Percentiles rank a stretch among this genome's conserved stretches.
These are phyloP conservation scores for Backusella tarrabulga DNA, from an alignment of 192 early-diverging fungal genomes.

Conservation along the genomic window DNA sequence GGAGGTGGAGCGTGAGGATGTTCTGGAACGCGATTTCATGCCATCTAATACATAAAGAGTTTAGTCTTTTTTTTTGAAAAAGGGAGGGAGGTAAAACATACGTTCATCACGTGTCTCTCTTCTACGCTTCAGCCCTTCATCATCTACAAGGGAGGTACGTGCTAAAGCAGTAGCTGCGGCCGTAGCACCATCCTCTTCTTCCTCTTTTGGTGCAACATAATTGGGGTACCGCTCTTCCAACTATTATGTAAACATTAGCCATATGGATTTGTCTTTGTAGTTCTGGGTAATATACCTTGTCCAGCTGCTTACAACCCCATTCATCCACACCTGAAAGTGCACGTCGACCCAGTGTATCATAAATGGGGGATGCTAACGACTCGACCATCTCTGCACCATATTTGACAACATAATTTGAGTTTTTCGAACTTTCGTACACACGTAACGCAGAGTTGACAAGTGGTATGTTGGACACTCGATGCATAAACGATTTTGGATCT, in stretches of 20 bases:
- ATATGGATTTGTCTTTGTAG: background rate
- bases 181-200: slow-evolving; percentile 21
- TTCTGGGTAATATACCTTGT: background rate
- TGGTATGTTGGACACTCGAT: slow-evolving; percentile 75
- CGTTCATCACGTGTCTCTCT: slow-evolving; percentile 26
- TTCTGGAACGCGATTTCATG: slow-evolving; percentile 28
- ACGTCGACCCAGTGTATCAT: slow-evolving; percentile 57
- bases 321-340: slow-evolving; percentile 16
- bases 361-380: slow-evolving; percentile 71
- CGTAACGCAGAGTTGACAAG: slow-evolving; percentile 74
- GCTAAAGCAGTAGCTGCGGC: slow-evolving; percentile 35
- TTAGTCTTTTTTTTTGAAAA: background rate
- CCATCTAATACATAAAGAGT: slow-evolving; percentile 4
- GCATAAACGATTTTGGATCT: slow-evolving; percentile 53
- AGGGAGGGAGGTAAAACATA: background rate
- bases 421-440: slow-evolving; percentile 74
- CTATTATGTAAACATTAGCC: background rate
- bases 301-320: slow-evolving; percentile 8
- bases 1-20: slow-evolving; percentile 36
- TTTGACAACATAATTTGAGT: slow-evolving; percentile 59
- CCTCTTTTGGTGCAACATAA: slow-evolving; percentile 26
- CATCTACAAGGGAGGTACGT: slow-evolving; percentile 36
- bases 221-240: slow-evolving; percentile 31
- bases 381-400: slow-evolving; percentile 79
- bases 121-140: slow-evolving; percentile 2